Evolutionary conservation across 306 rosid species (phyloP).

Genomic region (Prinsepia uniflora): DNA sequence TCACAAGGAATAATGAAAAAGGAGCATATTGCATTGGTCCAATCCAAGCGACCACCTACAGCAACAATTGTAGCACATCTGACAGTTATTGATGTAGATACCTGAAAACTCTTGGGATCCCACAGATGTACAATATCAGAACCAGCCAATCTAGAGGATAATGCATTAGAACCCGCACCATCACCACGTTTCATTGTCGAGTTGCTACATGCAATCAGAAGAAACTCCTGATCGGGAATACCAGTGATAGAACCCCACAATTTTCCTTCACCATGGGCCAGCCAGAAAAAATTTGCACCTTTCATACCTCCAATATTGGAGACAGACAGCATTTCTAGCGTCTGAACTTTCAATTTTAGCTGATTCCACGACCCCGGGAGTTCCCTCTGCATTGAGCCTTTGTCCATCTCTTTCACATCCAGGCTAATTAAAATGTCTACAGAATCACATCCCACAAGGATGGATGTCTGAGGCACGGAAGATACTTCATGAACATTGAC

Average conservation of each 20-base stretch:
- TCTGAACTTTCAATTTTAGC: constrained; percentile 64
- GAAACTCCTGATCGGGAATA: constrained; percentile 68
- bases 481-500: constrained; percentile 35
- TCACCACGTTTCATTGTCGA: constrained; percentile 78
- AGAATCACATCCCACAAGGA: constrained; percentile 55
- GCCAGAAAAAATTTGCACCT: constrained; percentile 70
- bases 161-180: constrained; percentile 90
- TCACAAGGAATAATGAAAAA: constrained; percentile 52
- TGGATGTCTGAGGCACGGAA: constrained; percentile 57
- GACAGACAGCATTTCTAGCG: constrained; percentile 64
- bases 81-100: constrained; percentile 58
- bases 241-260: constrained; percentile 62
- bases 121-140: constrained; percentile 67
- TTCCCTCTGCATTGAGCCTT: constrained; percentile 69
- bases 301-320: constrained; percentile 65
- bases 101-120: constrained; percentile 58
- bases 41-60: constrained; percentile 88
- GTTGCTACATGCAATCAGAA: constrained; percentile 70
- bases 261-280: constrained; percentile 85
- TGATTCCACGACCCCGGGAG: constrained; percentile 82
- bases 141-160: constrained; percentile 78
- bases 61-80: constrained; percentile 83
- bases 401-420: constrained; percentile 46
- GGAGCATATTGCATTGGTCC: constrained; percentile 62
- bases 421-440: constrained; percentile 54